These are phyloP conservation scores for Sclerotinia minor DNA, from an alignment of 2,329 filamentous ascomycete genomes.

Conservation along the genomic window DNA sequence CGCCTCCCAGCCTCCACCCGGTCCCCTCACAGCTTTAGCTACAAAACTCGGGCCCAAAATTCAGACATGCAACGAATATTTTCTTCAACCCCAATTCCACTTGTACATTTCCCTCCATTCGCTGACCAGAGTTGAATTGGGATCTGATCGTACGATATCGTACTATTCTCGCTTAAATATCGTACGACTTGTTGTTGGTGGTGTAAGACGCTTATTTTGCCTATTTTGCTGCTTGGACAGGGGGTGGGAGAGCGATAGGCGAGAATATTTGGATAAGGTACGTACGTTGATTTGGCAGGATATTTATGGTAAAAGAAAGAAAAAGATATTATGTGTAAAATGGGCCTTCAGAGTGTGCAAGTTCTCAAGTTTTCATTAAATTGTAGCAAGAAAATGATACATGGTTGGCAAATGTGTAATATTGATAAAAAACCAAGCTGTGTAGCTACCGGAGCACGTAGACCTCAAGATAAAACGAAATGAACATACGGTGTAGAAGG, in stretches of 20 bases:
- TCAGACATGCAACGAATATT: slow-evolving; percentile 6
- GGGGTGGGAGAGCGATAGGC: background rate
- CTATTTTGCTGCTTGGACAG: background rate
- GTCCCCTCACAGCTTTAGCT: background rate
- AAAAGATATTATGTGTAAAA: background rate
- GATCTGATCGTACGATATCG: slow-evolving; percentile 6
- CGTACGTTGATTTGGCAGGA: background rate
- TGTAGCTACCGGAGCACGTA: background rate
- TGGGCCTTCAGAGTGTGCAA: background rate
- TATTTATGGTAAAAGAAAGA: background rate
- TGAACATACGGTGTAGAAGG: slow-evolving; percentile 6
- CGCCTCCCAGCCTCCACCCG: too few species aligned
- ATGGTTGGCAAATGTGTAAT: background rate
- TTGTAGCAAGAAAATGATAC: background rate
- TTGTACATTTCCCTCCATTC: background rate
- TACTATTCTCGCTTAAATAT: slow-evolving; percentile 3
- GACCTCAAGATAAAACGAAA: background rate
- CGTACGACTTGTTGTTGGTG: slow-evolving; percentile 2
- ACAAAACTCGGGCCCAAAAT: slow-evolving; percentile 2
- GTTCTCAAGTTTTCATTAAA: background rate
- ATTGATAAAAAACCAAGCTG: background rate
- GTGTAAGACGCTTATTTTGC: slow-evolving; percentile 9
- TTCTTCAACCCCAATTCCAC: background rate
- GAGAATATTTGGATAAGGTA: too few species aligned
- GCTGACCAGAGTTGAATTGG: background rate